phyloP scores from a whole-genome alignment of 129 eudicot genomes.

The Escallonia rubra region DNA sequence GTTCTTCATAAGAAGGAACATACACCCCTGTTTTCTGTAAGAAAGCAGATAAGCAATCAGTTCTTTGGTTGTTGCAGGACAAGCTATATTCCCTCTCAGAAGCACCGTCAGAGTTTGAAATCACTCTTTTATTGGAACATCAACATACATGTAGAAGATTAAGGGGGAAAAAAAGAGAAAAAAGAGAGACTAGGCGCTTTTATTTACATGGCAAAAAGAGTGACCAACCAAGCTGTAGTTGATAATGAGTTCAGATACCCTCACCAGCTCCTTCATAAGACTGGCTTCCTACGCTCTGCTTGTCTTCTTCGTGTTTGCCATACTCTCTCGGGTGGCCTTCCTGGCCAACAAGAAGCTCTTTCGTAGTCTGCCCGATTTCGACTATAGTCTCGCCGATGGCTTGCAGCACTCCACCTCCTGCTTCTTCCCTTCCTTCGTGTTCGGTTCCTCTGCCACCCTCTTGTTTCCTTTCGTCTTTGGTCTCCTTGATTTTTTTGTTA shows the following conservation, averaged over 20 bases:
- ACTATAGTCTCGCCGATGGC: conserved; percentile 73
- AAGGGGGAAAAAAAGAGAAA: too few species aligned
- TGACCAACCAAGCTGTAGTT: not conserved
- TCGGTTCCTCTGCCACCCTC: not conserved
- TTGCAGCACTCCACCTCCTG: conserved; percentile 34
- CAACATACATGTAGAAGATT: too few species aligned
- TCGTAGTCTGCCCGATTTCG: conserved; percentile 73
- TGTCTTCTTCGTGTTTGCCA: not conserved
- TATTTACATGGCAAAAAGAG: not conserved
- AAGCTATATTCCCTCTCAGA: too few species aligned
- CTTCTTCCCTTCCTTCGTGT: not conserved
- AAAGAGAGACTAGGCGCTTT: too few species aligned
- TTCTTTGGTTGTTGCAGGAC: too few species aligned
- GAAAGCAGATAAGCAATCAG: too few species aligned
- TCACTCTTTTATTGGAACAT: too few species aligned
- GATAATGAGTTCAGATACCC: not conserved
- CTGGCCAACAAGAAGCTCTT: conserved; percentile 45
- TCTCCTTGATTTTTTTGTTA: conserved; percentile 7
- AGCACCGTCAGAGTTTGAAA: too few species aligned
- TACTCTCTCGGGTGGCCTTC: not conserved
- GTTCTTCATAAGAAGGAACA: too few species aligned
- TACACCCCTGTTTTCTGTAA: too few species aligned
- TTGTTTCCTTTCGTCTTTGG: not conserved
- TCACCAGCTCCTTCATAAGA: not conserved
- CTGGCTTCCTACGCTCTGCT: not conserved